These are phyloP conservation scores for Cucurbita pepo DNA, from an alignment of 306 rosid species.

Conservation along the genomic window DNA sequence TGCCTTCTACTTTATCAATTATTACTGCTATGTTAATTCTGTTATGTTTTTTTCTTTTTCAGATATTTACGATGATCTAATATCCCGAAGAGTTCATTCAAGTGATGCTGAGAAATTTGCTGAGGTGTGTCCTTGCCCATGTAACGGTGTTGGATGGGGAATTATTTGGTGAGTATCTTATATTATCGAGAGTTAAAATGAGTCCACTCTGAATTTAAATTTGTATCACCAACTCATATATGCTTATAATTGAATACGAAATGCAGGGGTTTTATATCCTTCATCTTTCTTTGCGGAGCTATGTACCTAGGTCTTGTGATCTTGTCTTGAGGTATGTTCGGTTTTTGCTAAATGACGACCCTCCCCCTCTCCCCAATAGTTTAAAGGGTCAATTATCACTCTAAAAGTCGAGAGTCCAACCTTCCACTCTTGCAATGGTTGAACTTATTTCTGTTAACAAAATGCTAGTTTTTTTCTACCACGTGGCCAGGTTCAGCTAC, in stretches of 20 bases:
- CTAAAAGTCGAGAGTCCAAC: too few species aligned
- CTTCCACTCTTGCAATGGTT: background rate
- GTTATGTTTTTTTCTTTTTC: background rate
- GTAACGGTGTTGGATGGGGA: slow-evolving; percentile 89
- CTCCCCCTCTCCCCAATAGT: background rate
- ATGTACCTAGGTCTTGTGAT: slow-evolving; percentile 42
- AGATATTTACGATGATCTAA: slow-evolving; percentile 89
- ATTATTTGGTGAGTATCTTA: slow-evolving; percentile 60
- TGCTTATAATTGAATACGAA: background rate
- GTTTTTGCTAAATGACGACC: background rate
- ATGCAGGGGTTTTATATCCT: slow-evolving; percentile 39
- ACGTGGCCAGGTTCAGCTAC: background rate
- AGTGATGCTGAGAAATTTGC: slow-evolving; percentile 98
- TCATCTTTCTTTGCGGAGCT: slow-evolving; percentile 21
- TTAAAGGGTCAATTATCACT: too few species aligned
- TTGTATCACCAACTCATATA: background rate
- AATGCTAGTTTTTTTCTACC: background rate
- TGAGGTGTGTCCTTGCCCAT: slow-evolving; percentile 85
- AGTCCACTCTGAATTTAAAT: too few species aligned
- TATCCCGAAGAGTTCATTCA: slow-evolving; percentile 81
- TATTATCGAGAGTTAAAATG: background rate
- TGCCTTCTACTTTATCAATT: background rate
- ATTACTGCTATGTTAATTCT: background rate
- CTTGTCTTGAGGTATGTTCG: slow-evolving; percentile 33
- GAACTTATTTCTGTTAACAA: too few species aligned